Evolutionary conservation across 768 basidiomycete species (phyloP).

Genomic region (Gyrodon lividus): DNA sequence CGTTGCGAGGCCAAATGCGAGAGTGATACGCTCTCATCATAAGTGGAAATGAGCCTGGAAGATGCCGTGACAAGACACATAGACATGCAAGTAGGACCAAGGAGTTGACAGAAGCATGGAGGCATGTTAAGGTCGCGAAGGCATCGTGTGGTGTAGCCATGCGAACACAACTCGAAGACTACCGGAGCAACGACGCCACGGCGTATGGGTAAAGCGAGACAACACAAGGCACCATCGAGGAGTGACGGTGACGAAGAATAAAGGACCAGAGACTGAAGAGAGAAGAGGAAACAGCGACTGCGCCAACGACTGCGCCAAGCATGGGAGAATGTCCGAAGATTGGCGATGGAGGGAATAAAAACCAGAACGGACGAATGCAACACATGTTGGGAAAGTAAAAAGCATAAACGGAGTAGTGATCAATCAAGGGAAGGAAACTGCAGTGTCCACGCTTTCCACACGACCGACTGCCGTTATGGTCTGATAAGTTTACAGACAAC

Average conservation of each 20-base stretch:
- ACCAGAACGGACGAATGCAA: slow-evolving; percentile 18
- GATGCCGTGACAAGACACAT: slow-evolving; percentile 9
- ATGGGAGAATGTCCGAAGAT: slow-evolving; percentile 25
- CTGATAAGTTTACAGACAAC: slow-evolving; percentile 11
- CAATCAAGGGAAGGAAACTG: slow-evolving; percentile 22
- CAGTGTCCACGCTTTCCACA: slow-evolving; percentile 23
- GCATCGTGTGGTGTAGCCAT: slow-evolving; percentile 7
- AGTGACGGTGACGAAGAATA: slow-evolving; percentile 4
- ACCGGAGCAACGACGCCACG: slow-evolving; percentile 17
- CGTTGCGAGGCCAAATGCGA: slow-evolving; percentile 4
- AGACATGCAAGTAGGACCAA: slow-evolving; percentile 16
- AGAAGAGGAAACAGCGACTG: no score
- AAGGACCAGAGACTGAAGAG: slow-evolving; percentile 8
- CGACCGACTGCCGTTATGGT: slow-evolving; percentile 27
- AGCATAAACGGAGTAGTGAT: slow-evolving; percentile 16
- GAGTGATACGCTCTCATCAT: background rate
- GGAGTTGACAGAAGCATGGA: slow-evolving; percentile 24
- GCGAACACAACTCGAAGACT: slow-evolving; percentile 18
- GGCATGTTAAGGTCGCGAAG: slow-evolving; percentile 17
- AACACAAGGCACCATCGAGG: slow-evolving; percentile 11
- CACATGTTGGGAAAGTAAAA: slow-evolving; percentile 26
- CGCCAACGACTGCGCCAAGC: slow-evolving; percentile 13
- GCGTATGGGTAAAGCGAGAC: slow-evolving; percentile 22
- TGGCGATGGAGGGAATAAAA: slow-evolving; percentile 18
- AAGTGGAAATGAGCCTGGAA: slow-evolving; percentile 12